Conservation (phyloP, 306 rosid species). For the Sphenostylis stenocarpa region DNA sequence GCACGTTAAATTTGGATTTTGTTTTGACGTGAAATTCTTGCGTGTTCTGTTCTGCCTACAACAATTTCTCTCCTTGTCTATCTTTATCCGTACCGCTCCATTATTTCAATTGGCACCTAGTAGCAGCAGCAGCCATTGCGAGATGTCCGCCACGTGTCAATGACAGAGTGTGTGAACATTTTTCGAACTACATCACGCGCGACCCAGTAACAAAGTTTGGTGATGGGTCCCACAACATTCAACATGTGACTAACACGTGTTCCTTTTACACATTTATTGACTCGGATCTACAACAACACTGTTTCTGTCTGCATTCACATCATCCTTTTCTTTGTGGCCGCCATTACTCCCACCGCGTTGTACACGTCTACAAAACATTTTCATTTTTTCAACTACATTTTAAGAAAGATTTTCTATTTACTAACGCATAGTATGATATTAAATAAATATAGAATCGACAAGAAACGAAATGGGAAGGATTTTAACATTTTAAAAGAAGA, state of each 20-base stretch:
- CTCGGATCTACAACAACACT: not conserved
- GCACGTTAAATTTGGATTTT: not conserved
- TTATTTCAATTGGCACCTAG: not conserved
- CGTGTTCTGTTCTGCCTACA: not conserved
- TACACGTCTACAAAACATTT: not conserved
- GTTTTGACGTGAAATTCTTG: not conserved
- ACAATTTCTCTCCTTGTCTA: not conserved
- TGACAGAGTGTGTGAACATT: not conserved
- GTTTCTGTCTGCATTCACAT: not conserved
- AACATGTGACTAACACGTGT: constrained; percentile 10
- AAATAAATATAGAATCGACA: no score
- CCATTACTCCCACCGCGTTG: not conserved
- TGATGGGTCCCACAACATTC: not conserved
- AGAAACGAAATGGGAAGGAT: no score
- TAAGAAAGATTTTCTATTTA: no score
- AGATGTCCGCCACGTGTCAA: not conserved
- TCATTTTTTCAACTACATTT: no score
- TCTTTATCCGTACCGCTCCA: not conserved
- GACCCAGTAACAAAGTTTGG: not conserved
- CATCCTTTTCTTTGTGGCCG: not conserved
- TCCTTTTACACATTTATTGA: not conserved
- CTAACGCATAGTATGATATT: no score
- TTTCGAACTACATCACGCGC: not conserved
- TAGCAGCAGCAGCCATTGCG: not conserved
- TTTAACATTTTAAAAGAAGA: not conserved